Evolutionary conservation across 345 rosid species (phyloP), one percentile per base, ranked within the genome.

Genomic region (Moringa oleifera): DNA sequence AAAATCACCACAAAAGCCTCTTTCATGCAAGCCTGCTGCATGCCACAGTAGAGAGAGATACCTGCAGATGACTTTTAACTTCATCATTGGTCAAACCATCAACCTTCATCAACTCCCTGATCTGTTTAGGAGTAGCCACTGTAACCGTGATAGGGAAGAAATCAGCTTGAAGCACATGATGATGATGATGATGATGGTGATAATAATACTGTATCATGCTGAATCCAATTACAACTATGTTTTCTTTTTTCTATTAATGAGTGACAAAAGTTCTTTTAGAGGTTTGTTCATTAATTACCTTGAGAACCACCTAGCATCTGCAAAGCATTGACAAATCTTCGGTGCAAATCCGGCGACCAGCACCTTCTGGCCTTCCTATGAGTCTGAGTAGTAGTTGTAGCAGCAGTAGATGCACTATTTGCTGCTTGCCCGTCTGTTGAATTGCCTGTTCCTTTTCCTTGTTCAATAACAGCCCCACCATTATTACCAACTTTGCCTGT

Each of bases 11-110:
- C 66, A 71, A 55, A 71, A 68, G 69, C 63, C 54, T 55, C 67
- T 41, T 1, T 41, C 9, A 41, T 41, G 47, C 17, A 41, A 1
- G 37, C 37, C 37, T n/a, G n/a, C 41, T 74, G 68, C 71, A 64
- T 41, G 58, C 17, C 51, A 60, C 58, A 64, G 58, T 51, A 11
- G 31, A 51, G 50, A 23, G 49, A 79, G 53, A 41, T 75, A 94
- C 99, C 97, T 95, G 99, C 63, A 95, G 79, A 79, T 95, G 99
- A 88, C 99, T 95, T 81, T 95, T 95, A 66, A 95, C 97, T 78
- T 95, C 99, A 77, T 95, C 99, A 62, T 95, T 95, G 81, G 99
- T 95, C 93, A 95, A 87, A 72, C 99, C 97, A 57, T 91, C 99
- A 65, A 95, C 99, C 85, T 95, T 95, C 99, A 95, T 95, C 49